Conservation (phyloP, 805 yeast species). For the Ogataea henricii region DNA sequence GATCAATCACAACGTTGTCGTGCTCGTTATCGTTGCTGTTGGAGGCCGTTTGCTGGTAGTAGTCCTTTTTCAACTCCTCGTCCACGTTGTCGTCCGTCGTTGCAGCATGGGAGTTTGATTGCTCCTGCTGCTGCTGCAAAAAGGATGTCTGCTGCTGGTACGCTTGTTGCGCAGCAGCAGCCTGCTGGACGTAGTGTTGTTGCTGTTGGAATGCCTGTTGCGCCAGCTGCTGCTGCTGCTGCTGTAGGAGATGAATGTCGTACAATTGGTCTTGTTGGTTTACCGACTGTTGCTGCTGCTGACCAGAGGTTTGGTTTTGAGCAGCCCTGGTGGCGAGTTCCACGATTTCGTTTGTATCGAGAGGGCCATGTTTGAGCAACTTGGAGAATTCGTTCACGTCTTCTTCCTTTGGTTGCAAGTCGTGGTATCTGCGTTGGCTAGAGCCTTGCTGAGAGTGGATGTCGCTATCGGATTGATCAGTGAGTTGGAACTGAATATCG, state of each 20-base stretch:
- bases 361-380: slow-evolving; percentile 23
- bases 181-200: slow-evolving; percentile 13
- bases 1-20: slow-evolving; percentile 16
- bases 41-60: slow-evolving; percentile 10
- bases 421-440: slow-evolving; percentile 17
- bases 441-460: slow-evolving; percentile 4
- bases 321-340: slow-evolving; percentile 29
- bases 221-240: slow-evolving; percentile 21
- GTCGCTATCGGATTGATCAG: slow-evolving; percentile 12
- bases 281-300: slow-evolving; percentile 9
- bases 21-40: slow-evolving; percentile 8
- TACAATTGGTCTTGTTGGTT: slow-evolving; percentile 20
- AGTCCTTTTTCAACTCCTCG: slow-evolving; percentile 23
- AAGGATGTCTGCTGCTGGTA: slow-evolving; percentile 4
- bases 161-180: slow-evolving; percentile 5
- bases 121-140: slow-evolving; percentile 4
- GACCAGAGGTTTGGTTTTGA: slow-evolving; percentile 16
- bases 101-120: background rate
- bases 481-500: slow-evolving; percentile 21
- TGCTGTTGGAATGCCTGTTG: slow-evolving; percentile 19
- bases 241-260: slow-evolving; percentile 23
- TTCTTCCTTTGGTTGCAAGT: slow-evolving; percentile 20
- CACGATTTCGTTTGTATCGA: slow-evolving; percentile 27
- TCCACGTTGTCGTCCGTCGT: slow-evolving; percentile 26
- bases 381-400: slow-evolving; percentile 25